Evolutionary conservation across 1,284 basidiomycete species (phyloP).

Genomic region (Sporisorium sorghi): DNA sequence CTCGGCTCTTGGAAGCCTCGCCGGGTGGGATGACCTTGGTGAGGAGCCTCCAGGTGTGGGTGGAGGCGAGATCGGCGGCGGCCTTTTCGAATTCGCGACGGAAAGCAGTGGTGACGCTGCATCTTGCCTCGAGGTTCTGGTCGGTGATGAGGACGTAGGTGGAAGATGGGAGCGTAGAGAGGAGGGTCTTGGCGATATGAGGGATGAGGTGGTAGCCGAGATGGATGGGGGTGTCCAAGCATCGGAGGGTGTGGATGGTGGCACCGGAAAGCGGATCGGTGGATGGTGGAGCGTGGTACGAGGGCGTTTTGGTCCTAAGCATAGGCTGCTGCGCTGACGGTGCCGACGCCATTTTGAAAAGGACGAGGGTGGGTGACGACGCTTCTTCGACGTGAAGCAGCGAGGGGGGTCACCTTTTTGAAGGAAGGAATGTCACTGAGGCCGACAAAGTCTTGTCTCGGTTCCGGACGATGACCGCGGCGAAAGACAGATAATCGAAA

Average conservation of each 20-base stretch:
- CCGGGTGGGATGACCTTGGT: constrained; percentile 86
- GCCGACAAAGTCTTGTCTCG: neutral
- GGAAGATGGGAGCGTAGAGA: constrained; percentile 79
- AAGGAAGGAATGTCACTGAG: constrained; percentile 1
- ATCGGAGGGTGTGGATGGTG: constrained; percentile 62
- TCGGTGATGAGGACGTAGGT: constrained; percentile 95
- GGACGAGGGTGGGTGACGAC: neutral
- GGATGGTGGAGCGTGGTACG: constrained; percentile 66
- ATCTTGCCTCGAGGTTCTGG: constrained; percentile 77
- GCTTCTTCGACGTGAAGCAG: constrained; percentile 6
- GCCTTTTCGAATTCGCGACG: constrained; percentile 54
- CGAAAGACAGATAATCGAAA: neutral
- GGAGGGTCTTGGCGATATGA: constrained; percentile 76
- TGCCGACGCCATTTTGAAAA: constrained; percentile 25
- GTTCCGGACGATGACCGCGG: constrained; percentile 6
- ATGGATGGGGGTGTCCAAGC: constrained; percentile 64
- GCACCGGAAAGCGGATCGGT: constrained; percentile 57
- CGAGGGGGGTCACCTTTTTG: constrained; percentile 10
- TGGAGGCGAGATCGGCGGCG: constrained; percentile 59
- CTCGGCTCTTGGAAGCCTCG: constrained; percentile 89
- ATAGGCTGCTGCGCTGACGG: constrained; percentile 35
- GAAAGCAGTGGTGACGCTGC: constrained; percentile 69
- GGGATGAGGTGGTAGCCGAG: constrained; percentile 67
- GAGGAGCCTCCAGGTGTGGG: constrained; percentile 77
- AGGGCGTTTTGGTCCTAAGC: constrained; percentile 61